Conservation (phyloP, 1,284 basidiomycete species). For the Ustilago esculenta region DNA sequence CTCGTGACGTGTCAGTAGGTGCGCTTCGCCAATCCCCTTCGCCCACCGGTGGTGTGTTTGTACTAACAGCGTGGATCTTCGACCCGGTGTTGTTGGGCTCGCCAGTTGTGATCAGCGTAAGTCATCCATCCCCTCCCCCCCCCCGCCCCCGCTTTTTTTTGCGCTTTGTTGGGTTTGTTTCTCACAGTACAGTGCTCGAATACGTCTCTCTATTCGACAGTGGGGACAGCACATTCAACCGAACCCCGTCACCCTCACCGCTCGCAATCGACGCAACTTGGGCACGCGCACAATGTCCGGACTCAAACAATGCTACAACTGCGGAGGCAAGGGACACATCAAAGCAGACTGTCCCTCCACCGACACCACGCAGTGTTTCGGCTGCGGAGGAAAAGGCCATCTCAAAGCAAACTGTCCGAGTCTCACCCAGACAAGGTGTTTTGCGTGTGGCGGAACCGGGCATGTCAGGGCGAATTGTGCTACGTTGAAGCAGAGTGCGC, state of each 20-base stretch:
- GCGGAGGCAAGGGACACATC: constrained; percentile 45
- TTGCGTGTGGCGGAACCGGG: constrained; percentile 19
- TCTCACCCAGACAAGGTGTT: constrained; percentile 9
- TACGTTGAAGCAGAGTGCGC: not conserved
- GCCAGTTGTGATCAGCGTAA: constrained; percentile 46
- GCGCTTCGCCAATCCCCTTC: too few species aligned
- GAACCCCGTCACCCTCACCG: constrained; percentile 39
- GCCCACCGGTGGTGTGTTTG: too few species aligned
- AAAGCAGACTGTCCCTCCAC: constrained; percentile 38
- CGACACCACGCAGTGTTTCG: constrained; percentile 16
- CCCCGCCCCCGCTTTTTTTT: not conserved
- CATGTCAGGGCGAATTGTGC: constrained; percentile 12
- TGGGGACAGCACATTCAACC: too few species aligned
- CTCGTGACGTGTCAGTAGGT: too few species aligned
- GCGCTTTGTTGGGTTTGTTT: not conserved
- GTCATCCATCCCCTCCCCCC: constrained; percentile 4
- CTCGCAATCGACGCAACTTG: too few species aligned
- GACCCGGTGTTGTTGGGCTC: too few species aligned
- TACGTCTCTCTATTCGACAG: too few species aligned
- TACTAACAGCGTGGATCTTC: too few species aligned
- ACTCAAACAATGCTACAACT: constrained; percentile 54
- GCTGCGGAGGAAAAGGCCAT: constrained; percentile 26
- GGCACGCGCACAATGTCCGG: too few species aligned
- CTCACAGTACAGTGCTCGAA: too few species aligned
- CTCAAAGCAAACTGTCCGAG: constrained; percentile 19